Conservation (phyloP, 768 basidiomycete species). For the Boletus reticuloceps region DNA sequence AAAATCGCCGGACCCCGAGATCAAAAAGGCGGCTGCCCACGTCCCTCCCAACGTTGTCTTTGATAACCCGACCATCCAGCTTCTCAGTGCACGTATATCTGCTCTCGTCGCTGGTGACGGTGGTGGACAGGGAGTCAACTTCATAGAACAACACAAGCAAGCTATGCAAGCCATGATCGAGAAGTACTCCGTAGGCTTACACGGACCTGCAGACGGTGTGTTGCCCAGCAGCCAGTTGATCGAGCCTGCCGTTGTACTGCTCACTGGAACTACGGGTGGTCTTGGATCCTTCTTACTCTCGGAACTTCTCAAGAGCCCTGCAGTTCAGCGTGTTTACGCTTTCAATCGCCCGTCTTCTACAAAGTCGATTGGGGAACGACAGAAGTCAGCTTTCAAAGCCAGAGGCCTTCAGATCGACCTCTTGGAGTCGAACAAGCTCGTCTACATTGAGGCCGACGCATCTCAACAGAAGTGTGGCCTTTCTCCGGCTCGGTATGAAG, state of each 20-base stretch:
- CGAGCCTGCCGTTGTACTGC: conserved; percentile 27
- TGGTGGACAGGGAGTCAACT: background rate
- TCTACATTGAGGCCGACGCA: conserved; percentile 35
- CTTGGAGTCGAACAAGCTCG: conserved; percentile 31
- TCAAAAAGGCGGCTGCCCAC: conserved; percentile 22
- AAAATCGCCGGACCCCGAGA: conserved; percentile 27
- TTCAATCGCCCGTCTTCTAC: conserved; percentile 29
- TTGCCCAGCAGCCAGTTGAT: background rate
- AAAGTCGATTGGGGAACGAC: conserved; percentile 23
- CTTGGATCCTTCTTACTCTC: conserved; percentile 38
- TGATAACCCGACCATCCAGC: conserved; percentile 39
- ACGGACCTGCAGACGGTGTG: conserved; percentile 10
- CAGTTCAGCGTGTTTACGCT: conserved; percentile 32
- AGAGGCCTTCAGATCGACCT: conserved; percentile 29
- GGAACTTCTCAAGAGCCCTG: conserved; percentile 20
- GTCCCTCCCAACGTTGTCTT: conserved; percentile 36
- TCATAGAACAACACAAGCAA: conserved; percentile 8
- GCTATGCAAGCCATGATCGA: conserved; percentile 39
- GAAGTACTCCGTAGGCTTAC: conserved; percentile 33
- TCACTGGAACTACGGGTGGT: conserved; percentile 43
- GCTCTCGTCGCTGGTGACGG: conserved; percentile 4
- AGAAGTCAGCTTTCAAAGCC: conserved; percentile 27
- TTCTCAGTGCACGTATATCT: conserved; percentile 26
- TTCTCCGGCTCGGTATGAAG: conserved; percentile 15
- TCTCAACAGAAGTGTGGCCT: conserved; percentile 31